Conservation (phyloP, 352 stramenopile species). For the Pythium dissotocum region DNA sequence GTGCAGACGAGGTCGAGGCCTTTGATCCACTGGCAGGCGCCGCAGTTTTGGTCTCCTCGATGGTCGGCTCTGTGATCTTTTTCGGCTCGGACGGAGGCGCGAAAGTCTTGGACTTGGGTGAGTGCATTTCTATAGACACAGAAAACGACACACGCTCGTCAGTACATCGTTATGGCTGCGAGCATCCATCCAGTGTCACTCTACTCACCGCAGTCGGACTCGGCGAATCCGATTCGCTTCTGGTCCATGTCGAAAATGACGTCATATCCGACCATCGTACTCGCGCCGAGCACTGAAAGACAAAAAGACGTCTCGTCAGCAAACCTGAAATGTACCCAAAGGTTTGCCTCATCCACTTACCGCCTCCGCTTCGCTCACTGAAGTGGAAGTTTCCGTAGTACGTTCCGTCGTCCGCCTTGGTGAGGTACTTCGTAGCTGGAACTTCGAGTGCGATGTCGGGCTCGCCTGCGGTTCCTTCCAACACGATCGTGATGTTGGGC, state of each 20-base stretch:
- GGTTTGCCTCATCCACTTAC: conserved; percentile 27
- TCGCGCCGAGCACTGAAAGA: conserved; percentile 68
- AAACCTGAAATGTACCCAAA: not conserved
- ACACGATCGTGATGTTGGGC: conserved; percentile 66
- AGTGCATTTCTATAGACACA: not conserved
- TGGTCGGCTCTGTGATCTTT: conserved; percentile 23
- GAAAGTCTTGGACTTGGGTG: conserved; percentile 17
- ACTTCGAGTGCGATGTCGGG: conserved; percentile 69
- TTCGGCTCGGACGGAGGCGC: conserved; percentile 20
- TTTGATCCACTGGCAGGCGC: not conserved
- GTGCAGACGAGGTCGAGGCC: not conserved
- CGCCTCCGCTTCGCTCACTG: conserved; percentile 69
- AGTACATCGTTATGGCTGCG: not conserved
- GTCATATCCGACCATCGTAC: conserved; percentile 78
- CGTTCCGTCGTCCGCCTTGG: conserved; percentile 40
- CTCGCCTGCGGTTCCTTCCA: conserved; percentile 47
- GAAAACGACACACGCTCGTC: not conserved
- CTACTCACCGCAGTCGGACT: conserved; percentile 62
- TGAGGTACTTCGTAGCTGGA: conserved; percentile 65
- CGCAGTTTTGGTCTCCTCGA: conserved; percentile 16
- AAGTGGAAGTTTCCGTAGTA: conserved; percentile 85
- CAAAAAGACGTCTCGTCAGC: not conserved
- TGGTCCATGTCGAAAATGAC: conserved; percentile 85
- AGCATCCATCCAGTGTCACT: not conserved
- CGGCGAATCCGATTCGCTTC: conserved; percentile 77